Base-by-base conservation (phyloP, 164 flowering plant species). In the Liquidambar formosana region DNA sequence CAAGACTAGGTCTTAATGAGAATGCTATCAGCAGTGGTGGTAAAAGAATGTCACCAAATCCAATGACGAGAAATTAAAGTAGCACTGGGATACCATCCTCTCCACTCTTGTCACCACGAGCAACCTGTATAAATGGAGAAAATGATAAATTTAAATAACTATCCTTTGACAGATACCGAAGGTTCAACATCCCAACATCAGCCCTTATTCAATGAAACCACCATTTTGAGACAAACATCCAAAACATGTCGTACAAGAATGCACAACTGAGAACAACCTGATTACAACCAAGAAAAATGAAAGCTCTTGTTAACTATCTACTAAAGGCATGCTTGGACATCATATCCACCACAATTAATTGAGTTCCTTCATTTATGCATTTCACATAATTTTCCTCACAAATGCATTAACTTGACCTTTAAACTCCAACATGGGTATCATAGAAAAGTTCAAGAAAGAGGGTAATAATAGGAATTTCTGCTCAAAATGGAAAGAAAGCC, bases 81-180 rank as follows among this genome's bases (percentile, higher is more conserved):
- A 96, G 78, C 99, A 96, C 93, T 19, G 99, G 99, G 38, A 96
- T 92, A 38, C 97, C 97, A 80, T 93, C 99, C 71, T 93, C 98
- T 65, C 98, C 97, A 82, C 97, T 92, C 64, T 70, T 87, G 75
- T 88, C 99, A 76, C 98, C 99, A 33, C 97, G 96, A 44, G 99
- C 99, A 38, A 96, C 99, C 99, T 94, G 77, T 11, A 73, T 1
- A 21, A n/a, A n/a, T n/a, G n/a, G 44, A 25, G 45, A 65, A 58
- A 41, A 63, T 45, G 25, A 68, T 19, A 41, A 11, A 65, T 48
- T 49, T 61, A 45, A 10, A 53, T 60, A 64, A 5, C 65, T 27
- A 57, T n/a, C 57, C 41, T 48, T 15, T 46, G 57, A 18, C 15
- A 41, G 22, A n/a, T n/a, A n/a, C n/a, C 9, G 38, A 21, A 46